Evolutionary conservation across 1,139 yeast genomes (phyloP).

Genomic region (Blastobotrys persicus): DNA sequence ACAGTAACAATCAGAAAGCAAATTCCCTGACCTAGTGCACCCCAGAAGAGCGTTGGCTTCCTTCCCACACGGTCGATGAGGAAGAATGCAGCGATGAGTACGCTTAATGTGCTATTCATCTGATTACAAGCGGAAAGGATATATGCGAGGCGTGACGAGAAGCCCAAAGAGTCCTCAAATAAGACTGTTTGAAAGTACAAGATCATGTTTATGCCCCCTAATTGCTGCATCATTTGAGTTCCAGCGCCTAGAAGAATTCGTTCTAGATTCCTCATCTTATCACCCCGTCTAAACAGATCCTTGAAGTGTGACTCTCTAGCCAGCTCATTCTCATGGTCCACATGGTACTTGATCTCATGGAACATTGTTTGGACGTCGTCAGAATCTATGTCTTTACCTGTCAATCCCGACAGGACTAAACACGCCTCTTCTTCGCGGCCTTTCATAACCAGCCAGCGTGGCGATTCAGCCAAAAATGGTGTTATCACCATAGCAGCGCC

Average conservation of each 20-base stretch:
- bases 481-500: conserved; percentile 17
- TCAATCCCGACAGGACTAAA: conserved; percentile 8
- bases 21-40: conserved; percentile 15
- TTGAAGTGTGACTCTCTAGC: conserved; percentile 8
- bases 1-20: conserved; percentile 14
- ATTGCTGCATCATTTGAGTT: conserved; percentile 7
- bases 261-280: not conserved
- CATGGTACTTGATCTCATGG: conserved; percentile 14
- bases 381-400: conserved; percentile 5
- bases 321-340: conserved; percentile 12
- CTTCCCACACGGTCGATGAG: conserved; percentile 14
- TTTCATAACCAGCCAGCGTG: conserved; percentile 29
- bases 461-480: conserved; percentile 46
- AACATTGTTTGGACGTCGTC: conserved; percentile 12
- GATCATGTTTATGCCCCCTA: conserved; percentile 7
- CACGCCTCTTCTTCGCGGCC: conserved; percentile 17
- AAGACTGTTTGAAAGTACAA: conserved; percentile 15
- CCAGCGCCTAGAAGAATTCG: conserved; percentile 9
- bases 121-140: conserved; percentile 10
- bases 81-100: conserved; percentile 1
- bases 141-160: conserved; percentile 2
- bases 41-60: conserved; percentile 14
- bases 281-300: conserved; percentile 9
- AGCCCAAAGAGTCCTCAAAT: conserved; percentile 16
- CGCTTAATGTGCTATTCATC: conserved; percentile 1